These are phyloP conservation scores for Trichoderma oligosporum DNA, from an alignment of 2,329 filamentous ascomycete species.

Conservation along the genomic window DNA sequence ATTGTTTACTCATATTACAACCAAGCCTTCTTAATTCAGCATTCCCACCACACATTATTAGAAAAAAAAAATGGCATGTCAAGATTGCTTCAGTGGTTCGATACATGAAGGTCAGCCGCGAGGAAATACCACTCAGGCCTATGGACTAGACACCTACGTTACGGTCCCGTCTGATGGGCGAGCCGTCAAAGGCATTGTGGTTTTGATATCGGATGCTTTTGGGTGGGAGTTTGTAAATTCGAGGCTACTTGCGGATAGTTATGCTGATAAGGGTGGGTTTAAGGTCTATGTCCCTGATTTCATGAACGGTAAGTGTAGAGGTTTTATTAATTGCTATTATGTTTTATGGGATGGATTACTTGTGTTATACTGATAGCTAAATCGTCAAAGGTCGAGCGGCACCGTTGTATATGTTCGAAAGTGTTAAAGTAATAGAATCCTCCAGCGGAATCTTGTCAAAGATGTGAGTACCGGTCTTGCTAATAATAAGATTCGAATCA, in stretches of 20 bases:
- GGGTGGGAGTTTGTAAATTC: conserved; percentile 53
- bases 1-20: not conserved
- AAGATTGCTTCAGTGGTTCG: conserved; percentile 46
- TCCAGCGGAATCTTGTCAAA: not conserved
- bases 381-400: conserved; percentile 29
- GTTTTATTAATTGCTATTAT: not conserved
- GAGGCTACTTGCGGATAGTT: conserved; percentile 50
- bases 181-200: conserved; percentile 44
- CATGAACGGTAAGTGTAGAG: conserved; percentile 38
- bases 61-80: conserved; percentile 32
- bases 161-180: conserved; percentile 33
- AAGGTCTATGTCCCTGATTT: conserved; percentile 55
- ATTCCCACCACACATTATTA: not conserved
- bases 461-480: not conserved
- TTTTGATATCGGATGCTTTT: conserved; percentile 54
- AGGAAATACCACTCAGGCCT: conserved; percentile 43
- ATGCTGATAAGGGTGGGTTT: conserved; percentile 48
- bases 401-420: conserved; percentile 31
- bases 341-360: too few species aligned
- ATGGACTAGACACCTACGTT: conserved; percentile 49
- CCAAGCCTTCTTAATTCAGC: too few species aligned
- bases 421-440: conserved; percentile 23
- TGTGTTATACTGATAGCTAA: not conserved
- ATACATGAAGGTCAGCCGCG: conserved; percentile 43
- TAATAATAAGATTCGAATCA: too few species aligned